Base-by-base conservation (phyloP, 257 asterid genomes). In the Solanum commersonii region DNA sequence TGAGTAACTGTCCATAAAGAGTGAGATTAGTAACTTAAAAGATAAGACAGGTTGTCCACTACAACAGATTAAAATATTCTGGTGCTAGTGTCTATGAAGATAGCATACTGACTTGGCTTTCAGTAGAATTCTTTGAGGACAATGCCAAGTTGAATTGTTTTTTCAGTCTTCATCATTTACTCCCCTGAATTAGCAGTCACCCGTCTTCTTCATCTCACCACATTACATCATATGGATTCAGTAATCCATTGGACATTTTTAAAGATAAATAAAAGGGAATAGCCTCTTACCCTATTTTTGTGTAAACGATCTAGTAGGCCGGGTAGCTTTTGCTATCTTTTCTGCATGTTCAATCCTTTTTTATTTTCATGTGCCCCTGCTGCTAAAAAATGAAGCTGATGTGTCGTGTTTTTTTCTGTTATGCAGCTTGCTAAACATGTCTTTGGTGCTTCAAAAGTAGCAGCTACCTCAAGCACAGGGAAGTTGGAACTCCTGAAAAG, bases 401-500 rank as follows among this genome's bases (percentile, higher is more conserved):
- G 76, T 23, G 7, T 29, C 23, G 4, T 4, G 35, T 52, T 20
- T 71, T 83, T 86, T n/a, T 27, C 84, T 34, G 52, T 65, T 67
- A 20, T 40, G 90, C 93, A 96, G 99, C 90, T 97, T 13, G 99
- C 97, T 12, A 97, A 97, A 88, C 95, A 97, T 15, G 98, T 94
- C 31, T 95, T 94, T 89, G 98, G 98, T 14, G 98, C 98, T 84
- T 97, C 99, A 18, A 94, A 92, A 90, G 92, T 95, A 6, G 99
- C 98, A 68, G 97, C 98, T 35, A 95, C 98, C 10, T 76, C 98
- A 27, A 95, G 98, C 94, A 93, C 98, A 0, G 90, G 91, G 5
- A 95, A 97, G 82, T 38, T 92, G 92, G 96, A 94, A 4, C 82
- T 95, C 77, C 63, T 97, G 49, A 95, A 91, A 89, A 95, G 96